phyloP scores from a whole-genome alignment of 768 basidiomycete species.

The Calvatia gigantea region DNA sequence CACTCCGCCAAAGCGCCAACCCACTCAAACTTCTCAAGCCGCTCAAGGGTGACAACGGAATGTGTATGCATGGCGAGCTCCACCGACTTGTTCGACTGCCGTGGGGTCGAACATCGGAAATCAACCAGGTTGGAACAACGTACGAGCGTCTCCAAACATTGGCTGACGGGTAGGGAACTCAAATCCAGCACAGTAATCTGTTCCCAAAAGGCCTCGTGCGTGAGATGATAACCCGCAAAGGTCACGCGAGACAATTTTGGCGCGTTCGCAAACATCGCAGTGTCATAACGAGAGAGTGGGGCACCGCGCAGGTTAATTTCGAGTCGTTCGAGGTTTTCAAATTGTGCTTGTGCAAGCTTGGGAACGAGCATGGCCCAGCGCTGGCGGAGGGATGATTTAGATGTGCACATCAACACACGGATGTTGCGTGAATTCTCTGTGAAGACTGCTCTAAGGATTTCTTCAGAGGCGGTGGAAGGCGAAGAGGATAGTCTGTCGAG shows the following conservation, averaged over 20 bases:
- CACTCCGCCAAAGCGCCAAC: neutral
- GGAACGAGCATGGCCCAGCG: constrained; percentile 8
- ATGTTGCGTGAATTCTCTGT: neutral
- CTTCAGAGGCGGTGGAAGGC: neutral
- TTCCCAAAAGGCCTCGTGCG: constrained; percentile 1
- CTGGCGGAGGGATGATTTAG: constrained; percentile 7
- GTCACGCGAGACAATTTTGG: neutral
- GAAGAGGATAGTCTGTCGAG: constrained; percentile 10
- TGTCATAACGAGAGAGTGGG: neutral
- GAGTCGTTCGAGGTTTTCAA: neutral
- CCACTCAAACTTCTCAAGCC: constrained; percentile 11
- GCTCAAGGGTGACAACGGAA: neutral
- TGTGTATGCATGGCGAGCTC: neutral
- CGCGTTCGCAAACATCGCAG: neutral
- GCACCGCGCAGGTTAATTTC: constrained; percentile 1
- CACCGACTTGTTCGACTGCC: neutral
- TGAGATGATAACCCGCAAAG: neutral
- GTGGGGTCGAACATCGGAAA: neutral
- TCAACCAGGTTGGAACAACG: constrained; percentile 1
- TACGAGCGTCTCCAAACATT: constrained; percentile 2
- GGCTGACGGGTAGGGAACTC: neutral
- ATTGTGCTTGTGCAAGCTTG: neutral
- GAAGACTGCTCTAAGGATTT: constrained; percentile 5
- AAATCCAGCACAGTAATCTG: constrained; percentile 5
- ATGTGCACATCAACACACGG: neutral